Evolutionary conservation across 805 yeast genomes (phyloP), one percentile per base, ranked within the genome.

Genomic region (Soucietia sequanensis): DNA sequence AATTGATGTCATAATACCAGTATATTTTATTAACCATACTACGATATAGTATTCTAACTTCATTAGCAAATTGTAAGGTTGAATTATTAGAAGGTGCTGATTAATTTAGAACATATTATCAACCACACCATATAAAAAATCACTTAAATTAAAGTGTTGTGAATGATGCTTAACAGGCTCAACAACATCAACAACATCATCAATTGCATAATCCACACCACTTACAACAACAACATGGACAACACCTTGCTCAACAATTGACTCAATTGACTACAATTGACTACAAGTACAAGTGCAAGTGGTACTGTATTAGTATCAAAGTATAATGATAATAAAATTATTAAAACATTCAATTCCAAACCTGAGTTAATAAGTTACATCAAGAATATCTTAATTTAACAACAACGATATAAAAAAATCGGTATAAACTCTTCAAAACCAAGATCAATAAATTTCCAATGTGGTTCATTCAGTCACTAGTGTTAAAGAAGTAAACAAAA

Each of bases 391-490:
- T 63, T 68, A 35, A 62, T 65, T 24, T 56, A 52, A 13, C 60
- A 54, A 31, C 63, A 59, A 37, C 55, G 52, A 39, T 68, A 72
- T 48, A 61, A 66, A n/a, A n/a, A 66, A 47, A 67, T 68, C 47
- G 74, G 68, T 27, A 68, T 68, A 49, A 66, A 65, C 48, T 64
- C 71, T 18, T 65, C 72, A 18, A 68, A 68, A 51, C 72, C 72
- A 15, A 67, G 68, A 50, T 73, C 74, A 5, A 69, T 68, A 14
- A 68, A 68, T 51, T 68, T 68, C 52, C 72, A 65, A 50, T 68
- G 72, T 46, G 74, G 74, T 2, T 54, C 60, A 23, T 68, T 67
- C 41, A 54, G 74, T n/a, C 50, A 68, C 74, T 26, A 68, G 73
- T 3, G 74, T 68, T 34, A 68, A 68, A 50, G 73, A 66, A 33